Evolutionary conservation across 352 stramenopile genomes (phyloP), one percentile per base, ranked within the genome.

Genomic region (Globisporangium spiculum): DNA sequence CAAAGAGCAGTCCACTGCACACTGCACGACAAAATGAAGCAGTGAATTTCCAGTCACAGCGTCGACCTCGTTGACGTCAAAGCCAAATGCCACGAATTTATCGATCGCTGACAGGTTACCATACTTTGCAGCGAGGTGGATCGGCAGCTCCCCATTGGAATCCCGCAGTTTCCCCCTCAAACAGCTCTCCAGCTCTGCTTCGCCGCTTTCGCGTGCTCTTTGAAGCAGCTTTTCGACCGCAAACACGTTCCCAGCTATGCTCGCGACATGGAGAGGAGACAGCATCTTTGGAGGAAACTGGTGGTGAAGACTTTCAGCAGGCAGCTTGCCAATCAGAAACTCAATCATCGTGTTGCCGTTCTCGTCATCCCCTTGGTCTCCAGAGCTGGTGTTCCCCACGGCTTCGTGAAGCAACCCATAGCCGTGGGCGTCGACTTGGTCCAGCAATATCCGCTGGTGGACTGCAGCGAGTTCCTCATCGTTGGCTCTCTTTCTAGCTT

Each of bases 401-500:
- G 63, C 63, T 54, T 57, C 63, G 18, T 68, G 63, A 0, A 68
- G 36, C 41, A 68, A 7, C 2, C 63, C 63, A 16, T 30, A 63
- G 27, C 63, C 54, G n/a, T 57, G 18, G 0, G 20, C 1, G n/a
- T 68, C 63, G 3, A 68, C 63, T n/a, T 68, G 63, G 1, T 2
- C 22, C 10, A 24, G 10, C n/a, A 68, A 22, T 24, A 59, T 36
- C 1, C 34, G 34, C 5, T 56, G n/a, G 3, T 62, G 36, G 20
- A 41, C 16, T 1, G 2, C 24, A 50, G 60, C 20, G 20, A 16
- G 38, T 0, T 24, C 12, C 3, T 30, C 26, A 18, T 20, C 36
- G 26, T 9, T 16, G 5, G 44, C 7, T 56, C 16, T 24, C 3
- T 20, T 55, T 10, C 14, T 32, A 61, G 24, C 20, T 38, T 26